Base-by-base conservation (phyloP, 345 rosid species). In the Corchorus capsularis region DNA sequence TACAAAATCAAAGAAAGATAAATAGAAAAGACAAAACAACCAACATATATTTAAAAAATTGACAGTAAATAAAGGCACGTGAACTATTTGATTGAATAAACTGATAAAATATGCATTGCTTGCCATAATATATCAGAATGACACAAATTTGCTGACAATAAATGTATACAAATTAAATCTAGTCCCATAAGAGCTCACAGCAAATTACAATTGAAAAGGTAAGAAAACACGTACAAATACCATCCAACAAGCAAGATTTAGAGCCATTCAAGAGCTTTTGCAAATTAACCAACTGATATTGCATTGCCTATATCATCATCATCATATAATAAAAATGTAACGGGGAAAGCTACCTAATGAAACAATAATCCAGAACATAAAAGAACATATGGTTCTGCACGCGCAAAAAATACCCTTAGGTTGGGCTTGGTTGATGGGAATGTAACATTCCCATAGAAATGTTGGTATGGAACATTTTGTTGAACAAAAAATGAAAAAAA, bases 1-100 rank as follows among this genome's bases (percentile, higher is more conserved):
- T 96, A 83, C 74, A 43, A 81, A 79, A 22, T 63, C 45, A 45
- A 67, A 73, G 53, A 52, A 63, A 46, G 46, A 76, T 19, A 61
- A 46, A 65, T 32, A 10, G 32, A 41, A 59, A 10, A 50, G n/a
- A 6, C 17, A 47, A 5, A 61, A 35, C 0, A 16, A 69, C 16
- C 17, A 34, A 8, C 27, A 68, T 46, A 17, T 8, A 32, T 4
- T 49, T 6, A 61, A 61, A 13, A 32, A 32, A 14, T 61, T 34
- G 13, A 13, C 12, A 3, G 16, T 13, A 5, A 4, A 3, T 60
- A 5, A 60, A 34, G 9, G 16, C 41, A 61, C 15, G 27, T 11
- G 4, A 59, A 59, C 63, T 10, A 59, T 55, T 13, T 8, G 32
- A 55, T 54, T 1, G 22, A 19, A 54, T n/a, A 54, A 54, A 54